Percentiles rank a stretch among this genome's conserved stretches.
Evolutionary conservation across 2,329 filamentous ascomycete genomes (phyloP).

Genomic region (Epichloe coenophiala): DNA sequence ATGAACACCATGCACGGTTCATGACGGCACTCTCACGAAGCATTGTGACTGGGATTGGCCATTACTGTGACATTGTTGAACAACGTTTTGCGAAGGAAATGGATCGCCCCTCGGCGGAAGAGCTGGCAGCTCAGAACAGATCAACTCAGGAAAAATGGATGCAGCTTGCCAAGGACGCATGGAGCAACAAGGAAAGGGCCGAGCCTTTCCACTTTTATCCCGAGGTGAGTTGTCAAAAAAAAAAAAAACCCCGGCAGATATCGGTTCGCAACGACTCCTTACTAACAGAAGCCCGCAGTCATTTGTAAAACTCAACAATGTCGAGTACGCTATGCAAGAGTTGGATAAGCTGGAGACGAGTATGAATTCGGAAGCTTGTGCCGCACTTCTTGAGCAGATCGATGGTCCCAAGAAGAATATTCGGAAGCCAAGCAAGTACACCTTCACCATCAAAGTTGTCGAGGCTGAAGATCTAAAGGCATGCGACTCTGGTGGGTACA

Average conservation of each 20-base stretch:
- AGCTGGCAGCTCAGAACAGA: conserved; percentile 63
- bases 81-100: conserved; percentile 79
- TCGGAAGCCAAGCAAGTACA: conserved; percentile 71
- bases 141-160: conserved; percentile 87
- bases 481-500: conserved; percentile 88
- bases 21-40: conserved; percentile 87
- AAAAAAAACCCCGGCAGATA: background rate
- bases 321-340: conserved; percentile 87
- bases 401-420: conserved; percentile 53
- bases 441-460: conserved; percentile 97
- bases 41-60: conserved; percentile 67
- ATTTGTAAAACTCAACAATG: conserved; percentile 94
- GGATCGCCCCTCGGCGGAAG: conserved; percentile 80
- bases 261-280: background rate
- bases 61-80: conserved; percentile 86
- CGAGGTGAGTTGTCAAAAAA: conserved; percentile 47
- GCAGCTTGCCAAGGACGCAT: conserved; percentile 85
- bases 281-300: conserved; percentile 45
- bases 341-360: conserved; percentile 80
- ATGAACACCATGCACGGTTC: conserved; percentile 87
- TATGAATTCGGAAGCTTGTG: conserved; percentile 86
- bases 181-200: conserved; percentile 80
- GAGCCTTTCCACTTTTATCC: conserved; percentile 96
- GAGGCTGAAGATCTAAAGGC: conserved; percentile 96
- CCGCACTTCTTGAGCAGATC: conserved; percentile 62